Evolutionary conservation across 768 basidiomycete genomes (phyloP).

Genomic region (Phylloporus sp.): DNA sequence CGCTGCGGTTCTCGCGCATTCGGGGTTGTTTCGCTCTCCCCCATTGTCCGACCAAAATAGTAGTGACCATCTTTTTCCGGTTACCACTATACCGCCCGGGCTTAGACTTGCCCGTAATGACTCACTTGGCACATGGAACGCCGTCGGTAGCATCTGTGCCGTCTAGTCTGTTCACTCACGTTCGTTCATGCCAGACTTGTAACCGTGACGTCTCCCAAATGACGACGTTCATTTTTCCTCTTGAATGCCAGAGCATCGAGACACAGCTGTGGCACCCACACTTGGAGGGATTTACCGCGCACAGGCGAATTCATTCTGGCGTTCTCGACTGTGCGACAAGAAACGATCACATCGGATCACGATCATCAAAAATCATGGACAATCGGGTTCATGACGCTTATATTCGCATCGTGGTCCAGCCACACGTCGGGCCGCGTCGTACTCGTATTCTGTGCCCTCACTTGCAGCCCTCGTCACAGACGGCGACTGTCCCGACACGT

Average conservation of each 20-base stretch:
- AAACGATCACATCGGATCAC: constrained; percentile 4
- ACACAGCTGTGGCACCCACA: constrained; percentile 4
- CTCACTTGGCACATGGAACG: constrained; percentile 1
- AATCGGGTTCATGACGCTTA: constrained; percentile 1
- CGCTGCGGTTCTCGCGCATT: neutral
- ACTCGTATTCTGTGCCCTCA: neutral
- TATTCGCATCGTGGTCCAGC: constrained; percentile 3
- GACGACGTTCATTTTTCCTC: neutral
- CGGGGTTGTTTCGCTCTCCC: neutral
- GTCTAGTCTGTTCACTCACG: constrained; percentile 1
- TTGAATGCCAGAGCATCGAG: neutral
- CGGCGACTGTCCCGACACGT: constrained; percentile 12
- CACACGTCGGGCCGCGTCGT: constrained; percentile 8
- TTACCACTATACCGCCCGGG: neutral
- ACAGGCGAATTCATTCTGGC: neutral
- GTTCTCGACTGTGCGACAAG: neutral
- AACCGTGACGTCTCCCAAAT: neutral
- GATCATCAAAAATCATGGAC: constrained; percentile 12
- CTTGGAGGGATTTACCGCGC: constrained; percentile 10
- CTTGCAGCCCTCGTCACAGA: constrained; percentile 3
- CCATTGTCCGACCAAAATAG: constrained; percentile 1
- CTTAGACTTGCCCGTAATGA: constrained; percentile 2
- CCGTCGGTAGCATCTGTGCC: constrained; percentile 15
- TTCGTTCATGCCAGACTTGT: constrained; percentile 1
- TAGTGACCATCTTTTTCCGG: neutral